Conservation (phyloP, 805 yeast genomes). For the Starmerella khaoyaiensis region DNA sequence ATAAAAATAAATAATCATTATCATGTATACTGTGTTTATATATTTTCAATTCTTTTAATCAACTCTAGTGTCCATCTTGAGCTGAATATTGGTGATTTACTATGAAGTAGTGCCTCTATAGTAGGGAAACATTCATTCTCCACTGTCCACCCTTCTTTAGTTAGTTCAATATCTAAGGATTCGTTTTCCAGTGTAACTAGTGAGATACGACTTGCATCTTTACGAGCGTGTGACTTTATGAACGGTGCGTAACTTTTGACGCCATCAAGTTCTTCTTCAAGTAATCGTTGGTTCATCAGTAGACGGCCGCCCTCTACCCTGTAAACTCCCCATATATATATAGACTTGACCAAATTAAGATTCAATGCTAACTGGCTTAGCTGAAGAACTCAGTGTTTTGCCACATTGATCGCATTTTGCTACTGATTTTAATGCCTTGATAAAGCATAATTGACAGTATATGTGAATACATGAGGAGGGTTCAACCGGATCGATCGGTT, state of each 20-base stretch:
- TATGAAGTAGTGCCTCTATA: slow-evolving; percentile 1
- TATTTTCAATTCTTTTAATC: not conserved
- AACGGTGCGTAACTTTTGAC: slow-evolving; percentile 18
- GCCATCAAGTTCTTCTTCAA: slow-evolving; percentile 5
- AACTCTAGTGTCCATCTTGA: slow-evolving; percentile 1
- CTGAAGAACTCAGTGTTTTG: slow-evolving; percentile 10
- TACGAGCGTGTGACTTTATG: not conserved
- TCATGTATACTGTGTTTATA: too few species aligned
- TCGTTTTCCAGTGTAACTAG: slow-evolving; percentile 1
- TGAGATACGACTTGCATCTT: not conserved
- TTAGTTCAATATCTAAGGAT: not conserved
- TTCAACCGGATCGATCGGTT: slow-evolving; percentile 2
- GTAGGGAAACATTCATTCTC: not conserved
- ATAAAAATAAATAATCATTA: too few species aligned
- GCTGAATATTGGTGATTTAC: not conserved
- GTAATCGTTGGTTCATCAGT: not conserved
- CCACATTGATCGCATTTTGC: slow-evolving; percentile 7
- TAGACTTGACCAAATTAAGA: too few species aligned
- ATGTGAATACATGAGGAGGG: slow-evolving; percentile 4
- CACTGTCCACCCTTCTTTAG: slow-evolving; percentile 1
- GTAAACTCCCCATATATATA: too few species aligned
- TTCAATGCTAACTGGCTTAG: too few species aligned
- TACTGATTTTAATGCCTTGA: slow-evolving; percentile 1
- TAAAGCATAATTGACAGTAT: slow-evolving; percentile 6
- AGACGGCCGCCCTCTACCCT: not conserved